Percentiles rank a stretch among this genome's conserved stretches.
Conservation (phyloP, 177 flowering plant genomes). For the Vitis hybrid region DNA sequence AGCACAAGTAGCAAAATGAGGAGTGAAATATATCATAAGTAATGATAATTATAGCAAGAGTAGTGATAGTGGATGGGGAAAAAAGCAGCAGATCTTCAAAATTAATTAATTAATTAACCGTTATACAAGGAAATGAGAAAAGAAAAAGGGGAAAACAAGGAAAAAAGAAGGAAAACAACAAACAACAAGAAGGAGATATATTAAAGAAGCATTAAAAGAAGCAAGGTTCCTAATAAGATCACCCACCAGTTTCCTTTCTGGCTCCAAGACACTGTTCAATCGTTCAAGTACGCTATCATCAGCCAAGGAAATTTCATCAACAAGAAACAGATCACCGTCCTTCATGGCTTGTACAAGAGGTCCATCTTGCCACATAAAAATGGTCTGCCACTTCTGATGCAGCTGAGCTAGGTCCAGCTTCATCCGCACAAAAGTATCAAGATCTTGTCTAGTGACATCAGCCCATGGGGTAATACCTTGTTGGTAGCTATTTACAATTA, state of each 20-base stretch:
- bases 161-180: not conserved
- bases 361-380: constrained; percentile 95
- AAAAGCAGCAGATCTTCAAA: too few species aligned
- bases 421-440: constrained; percentile 43
- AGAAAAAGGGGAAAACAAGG: too few species aligned
- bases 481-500: constrained; percentile 34
- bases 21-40: too few species aligned
- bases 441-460: constrained; percentile 41
- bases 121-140: too few species aligned
- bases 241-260: constrained; percentile 87
- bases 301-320: constrained; percentile 98
- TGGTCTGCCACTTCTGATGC: constrained; percentile 71
- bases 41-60: too few species aligned
- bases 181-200: not conserved
- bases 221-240: not conserved
- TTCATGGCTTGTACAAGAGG: constrained; percentile 95
- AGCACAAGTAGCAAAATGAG: too few species aligned
- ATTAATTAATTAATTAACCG: too few species aligned
- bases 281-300: constrained; percentile 99
- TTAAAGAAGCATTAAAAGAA: not conserved
- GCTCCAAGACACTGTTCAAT: constrained; percentile 93
- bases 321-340: constrained; percentile 77
- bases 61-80: too few species aligned
- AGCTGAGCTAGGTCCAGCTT: constrained; percentile 39
- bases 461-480: constrained; percentile 29